Conservation (phyloP, 495 filamentous ascomycete genomes). For the Recurvomyces mirabilis region DNA sequence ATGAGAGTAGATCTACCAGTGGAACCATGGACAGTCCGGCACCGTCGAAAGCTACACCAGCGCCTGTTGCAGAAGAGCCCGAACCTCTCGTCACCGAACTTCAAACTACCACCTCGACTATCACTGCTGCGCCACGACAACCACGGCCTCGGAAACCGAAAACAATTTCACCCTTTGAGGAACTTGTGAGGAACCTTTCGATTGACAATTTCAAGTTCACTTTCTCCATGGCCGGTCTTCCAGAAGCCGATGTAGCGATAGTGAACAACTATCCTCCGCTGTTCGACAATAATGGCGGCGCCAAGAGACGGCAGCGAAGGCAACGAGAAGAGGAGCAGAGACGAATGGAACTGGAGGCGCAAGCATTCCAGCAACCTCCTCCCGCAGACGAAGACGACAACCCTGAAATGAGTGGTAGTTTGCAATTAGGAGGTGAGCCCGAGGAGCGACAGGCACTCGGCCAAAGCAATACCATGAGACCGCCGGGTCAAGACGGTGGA, state of each 20-base stretch:
- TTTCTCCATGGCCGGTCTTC: conserved; percentile 42
- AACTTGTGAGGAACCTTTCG: conserved; percentile 41
- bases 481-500: conserved; percentile 53
- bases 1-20: conserved; percentile 67
- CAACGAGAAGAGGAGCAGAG: conserved; percentile 53
- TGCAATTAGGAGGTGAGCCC: conserved; percentile 82
- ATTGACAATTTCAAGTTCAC: conserved; percentile 50
- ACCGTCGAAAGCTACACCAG: conserved; percentile 42
- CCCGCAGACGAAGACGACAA: conserved; percentile 32
- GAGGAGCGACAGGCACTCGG: conserved; percentile 47
- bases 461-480: conserved; percentile 51
- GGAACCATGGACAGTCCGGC: conserved; percentile 72
- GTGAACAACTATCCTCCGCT: conserved; percentile 61
- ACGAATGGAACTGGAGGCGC: conserved; percentile 47
- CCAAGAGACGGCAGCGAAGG: conserved; percentile 60
- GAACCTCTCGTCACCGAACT: background rate
- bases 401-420: conserved; percentile 63
- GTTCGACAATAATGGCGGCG: conserved; percentile 67
- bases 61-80: conserved; percentile 3
- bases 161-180: conserved; percentile 3
- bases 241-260: conserved; percentile 42
- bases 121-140: background rate
- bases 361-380: conserved; percentile 37
- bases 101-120: background rate
- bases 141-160: conserved; percentile 2